Percentiles rank a stretch among this genome's conserved stretches.
These are phyloP conservation scores for Argentina anserina DNA, from an alignment of 306 rosid genomes.

Conservation along the genomic window DNA sequence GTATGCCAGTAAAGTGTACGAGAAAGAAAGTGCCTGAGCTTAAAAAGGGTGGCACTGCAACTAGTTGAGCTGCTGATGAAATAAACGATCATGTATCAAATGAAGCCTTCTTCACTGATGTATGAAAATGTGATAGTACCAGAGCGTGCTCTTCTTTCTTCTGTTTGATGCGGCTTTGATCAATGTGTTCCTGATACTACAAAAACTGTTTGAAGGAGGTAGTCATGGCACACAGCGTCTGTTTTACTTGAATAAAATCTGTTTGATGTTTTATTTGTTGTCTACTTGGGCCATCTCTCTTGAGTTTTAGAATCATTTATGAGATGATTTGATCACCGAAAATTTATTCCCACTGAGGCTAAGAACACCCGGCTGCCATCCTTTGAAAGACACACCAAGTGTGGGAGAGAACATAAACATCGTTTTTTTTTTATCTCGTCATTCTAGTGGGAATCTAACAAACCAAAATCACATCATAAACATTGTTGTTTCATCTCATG, in stretches of 20 bases:
- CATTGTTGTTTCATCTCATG: no score
- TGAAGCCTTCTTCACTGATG: not conserved
- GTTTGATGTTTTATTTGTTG: not conserved
- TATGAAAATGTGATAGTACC: not conserved
- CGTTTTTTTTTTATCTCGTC: no score
- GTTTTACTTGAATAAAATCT: not conserved
- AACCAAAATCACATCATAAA: no score
- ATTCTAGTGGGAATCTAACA: no score
- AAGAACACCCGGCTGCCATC: no score
- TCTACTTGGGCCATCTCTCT: not conserved
- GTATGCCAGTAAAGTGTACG: constrained; percentile 60
- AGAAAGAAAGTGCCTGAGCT: constrained; percentile 47
- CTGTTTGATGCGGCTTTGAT: not conserved
- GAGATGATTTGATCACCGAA: no score
- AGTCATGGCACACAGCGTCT: not conserved
- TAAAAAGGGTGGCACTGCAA: not conserved
- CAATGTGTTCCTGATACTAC: not conserved
- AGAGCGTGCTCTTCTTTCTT: not conserved
- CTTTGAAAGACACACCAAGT: no score
- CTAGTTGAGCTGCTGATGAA: constrained; percentile 1
- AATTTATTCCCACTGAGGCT: no score
- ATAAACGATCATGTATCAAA: not conserved
- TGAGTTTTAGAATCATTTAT: no score
- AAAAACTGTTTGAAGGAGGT: not conserved
- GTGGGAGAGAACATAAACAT: no score